phyloP scores from a whole-genome alignment of 108 stramenopile species.

The Schizochytrium sp. region DNA sequence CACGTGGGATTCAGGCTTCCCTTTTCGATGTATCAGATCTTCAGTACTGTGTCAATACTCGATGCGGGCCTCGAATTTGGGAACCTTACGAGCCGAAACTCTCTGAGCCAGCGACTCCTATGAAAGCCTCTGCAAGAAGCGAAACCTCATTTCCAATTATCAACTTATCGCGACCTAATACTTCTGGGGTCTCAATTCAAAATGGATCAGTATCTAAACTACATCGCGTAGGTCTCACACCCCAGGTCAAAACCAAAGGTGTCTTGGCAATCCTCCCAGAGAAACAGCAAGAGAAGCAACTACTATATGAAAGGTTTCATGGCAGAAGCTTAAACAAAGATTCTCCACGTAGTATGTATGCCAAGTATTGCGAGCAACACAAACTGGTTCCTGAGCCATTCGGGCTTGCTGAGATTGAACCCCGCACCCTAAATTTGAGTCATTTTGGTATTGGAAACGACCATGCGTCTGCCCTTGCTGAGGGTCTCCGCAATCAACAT shows the following conservation, averaged over 20 bases:
- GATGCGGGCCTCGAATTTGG: no score
- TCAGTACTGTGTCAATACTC: no score
- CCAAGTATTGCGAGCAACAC: neutral
- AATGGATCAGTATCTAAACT: neutral
- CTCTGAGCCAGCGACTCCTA: no score
- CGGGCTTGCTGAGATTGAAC: neutral
- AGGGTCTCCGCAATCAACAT: neutral
- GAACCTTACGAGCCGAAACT: no score
- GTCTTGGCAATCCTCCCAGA: neutral
- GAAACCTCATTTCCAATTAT: no score
- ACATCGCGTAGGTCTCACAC: neutral
- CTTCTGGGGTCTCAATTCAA: no score
- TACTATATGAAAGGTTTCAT: neutral
- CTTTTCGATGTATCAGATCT: no score
- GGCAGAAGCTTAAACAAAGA: neutral
- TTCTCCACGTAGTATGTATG: neutral
- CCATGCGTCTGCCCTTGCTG: neutral
- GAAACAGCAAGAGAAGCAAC: neutral
- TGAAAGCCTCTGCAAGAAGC: no score
- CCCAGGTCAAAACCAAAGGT: neutral
- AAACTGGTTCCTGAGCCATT: slow-evolving; percentile 12
- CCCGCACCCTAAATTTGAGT: neutral
- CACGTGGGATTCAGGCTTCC: no score
- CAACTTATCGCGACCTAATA: no score
- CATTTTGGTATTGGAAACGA: slow-evolving; percentile 38